Conservation (phyloP, 2,329 filamentous ascomycete genomes). For the Niveomyces coronatus region DNA sequence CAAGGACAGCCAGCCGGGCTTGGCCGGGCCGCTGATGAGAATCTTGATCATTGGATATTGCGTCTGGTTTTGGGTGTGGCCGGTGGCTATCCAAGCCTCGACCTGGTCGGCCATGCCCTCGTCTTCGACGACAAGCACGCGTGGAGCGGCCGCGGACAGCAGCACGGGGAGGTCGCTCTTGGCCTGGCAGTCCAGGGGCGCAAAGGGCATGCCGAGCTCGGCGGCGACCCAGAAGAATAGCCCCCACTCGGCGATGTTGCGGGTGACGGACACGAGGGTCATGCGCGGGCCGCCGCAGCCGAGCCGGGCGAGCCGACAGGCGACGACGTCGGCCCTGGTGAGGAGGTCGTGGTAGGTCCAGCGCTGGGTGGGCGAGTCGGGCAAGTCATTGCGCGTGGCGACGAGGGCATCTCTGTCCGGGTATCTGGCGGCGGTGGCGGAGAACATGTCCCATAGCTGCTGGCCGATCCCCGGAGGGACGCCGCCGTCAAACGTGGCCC, state of each 20-base stretch:
- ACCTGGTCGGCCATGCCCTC: conserved; percentile 14
- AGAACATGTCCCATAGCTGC: conserved; percentile 24
- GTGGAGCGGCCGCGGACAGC: conserved; percentile 17
- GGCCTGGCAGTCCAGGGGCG: conserved; percentile 23
- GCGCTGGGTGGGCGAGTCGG: background rate
- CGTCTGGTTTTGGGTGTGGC: background rate
- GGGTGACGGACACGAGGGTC: conserved; percentile 21
- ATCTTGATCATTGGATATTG: conserved; percentile 7
- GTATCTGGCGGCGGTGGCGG: conserved; percentile 16
- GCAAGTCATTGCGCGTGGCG: conserved; percentile 17
- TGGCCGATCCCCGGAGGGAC: conserved; percentile 18
- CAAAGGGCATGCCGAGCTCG: conserved; percentile 24
- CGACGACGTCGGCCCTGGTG: conserved; percentile 13
- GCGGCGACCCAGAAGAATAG: conserved; percentile 27
- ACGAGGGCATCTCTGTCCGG: conserved; percentile 26
- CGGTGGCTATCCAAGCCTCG: conserved; percentile 9
- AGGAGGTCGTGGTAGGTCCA: conserved; percentile 22
- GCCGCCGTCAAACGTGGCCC: conserved; percentile 21
- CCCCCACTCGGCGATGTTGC: conserved; percentile 29
- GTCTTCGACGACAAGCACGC: conserved; percentile 24
- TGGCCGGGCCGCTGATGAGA: background rate
- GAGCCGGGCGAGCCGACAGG: conserved; percentile 6
- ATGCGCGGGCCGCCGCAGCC: conserved; percentile 19
- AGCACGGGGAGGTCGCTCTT: conserved; percentile 16
- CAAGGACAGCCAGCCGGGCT: background rate